Evolutionary conservation across 106 monocot genomes (phyloP), one percentile per base, ranked within the genome.

Genomic region (Allium fistulosum): DNA sequence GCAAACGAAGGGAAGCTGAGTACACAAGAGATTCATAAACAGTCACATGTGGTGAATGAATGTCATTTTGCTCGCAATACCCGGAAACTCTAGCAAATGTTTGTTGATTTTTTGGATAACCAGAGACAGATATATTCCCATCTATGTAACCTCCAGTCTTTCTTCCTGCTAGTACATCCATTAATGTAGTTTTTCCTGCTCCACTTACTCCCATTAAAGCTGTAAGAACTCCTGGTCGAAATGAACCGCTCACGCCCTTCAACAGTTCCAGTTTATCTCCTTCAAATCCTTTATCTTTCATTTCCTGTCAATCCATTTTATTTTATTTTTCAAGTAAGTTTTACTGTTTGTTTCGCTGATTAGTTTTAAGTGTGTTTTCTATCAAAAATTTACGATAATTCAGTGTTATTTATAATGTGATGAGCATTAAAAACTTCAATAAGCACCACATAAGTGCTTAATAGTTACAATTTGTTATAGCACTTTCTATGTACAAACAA

Each of bases 71-170:
- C 61, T 72, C 72, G 60, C 72, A 72, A 45, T 72, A 72, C 8
- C 72, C 72, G 49, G 72, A 72, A 62, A 72, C 18, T 15, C 72
- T 49, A 62, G 72, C 72, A 52, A 72, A 72, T 51, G 72, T 72
- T 53, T 61, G 62, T 26, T 72, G 72, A 22, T 72, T 72, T 49
- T 72, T 72, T 22, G 51, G 72, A 62, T 72, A 72, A 1, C 72
- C 72, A 28, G 48, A 51, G 50, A 72, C 26, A 8, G 46, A 52
- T 7, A 72, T 72, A 46, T 53, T 50, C 53, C 72, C 72, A 10
- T 50, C 62, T 72, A 72, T 72, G 48, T 72, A 72, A 53, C 72
- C 72, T 37, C 72, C 72, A 37, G 72, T 72, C 51, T 72, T 72
- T 55, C 72, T 62, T 13, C 72, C 72, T 13, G 72, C 63, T 15